These are phyloP conservation scores for Pneumocystis carinii DNA, from an alignment of 1,139 yeast species.

Conservation along the genomic window DNA sequence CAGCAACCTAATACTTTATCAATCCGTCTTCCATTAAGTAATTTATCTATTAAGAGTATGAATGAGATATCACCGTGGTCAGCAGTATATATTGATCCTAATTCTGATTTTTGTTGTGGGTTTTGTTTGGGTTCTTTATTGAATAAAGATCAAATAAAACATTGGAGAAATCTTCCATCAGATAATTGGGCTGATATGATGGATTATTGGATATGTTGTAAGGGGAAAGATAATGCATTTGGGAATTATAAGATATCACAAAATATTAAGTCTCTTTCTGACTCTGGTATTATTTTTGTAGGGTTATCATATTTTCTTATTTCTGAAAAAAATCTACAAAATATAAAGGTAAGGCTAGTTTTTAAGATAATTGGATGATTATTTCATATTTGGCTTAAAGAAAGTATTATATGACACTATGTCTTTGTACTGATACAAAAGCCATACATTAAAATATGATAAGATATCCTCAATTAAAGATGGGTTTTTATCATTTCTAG, in stretches of 20 bases:
- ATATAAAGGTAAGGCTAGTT: slow-evolving; percentile 14
- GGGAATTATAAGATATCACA: slow-evolving; percentile 15
- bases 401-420: slow-evolving; percentile 11
- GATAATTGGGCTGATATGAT: slow-evolving; percentile 89
- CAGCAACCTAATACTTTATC: background rate
- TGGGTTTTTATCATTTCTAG: background rate
- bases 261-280: slow-evolving; percentile 32
- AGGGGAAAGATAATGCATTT: slow-evolving; percentile 25
- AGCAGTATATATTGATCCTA: background rate
- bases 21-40: background rate
- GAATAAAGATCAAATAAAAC: background rate
- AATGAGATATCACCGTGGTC: background rate
- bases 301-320: slow-evolving; percentile 46
- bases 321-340: slow-evolving; percentile 17
- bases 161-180: slow-evolving; percentile 58
- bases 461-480: background rate
- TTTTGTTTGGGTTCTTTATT: background rate
- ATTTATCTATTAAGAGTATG: background rate
- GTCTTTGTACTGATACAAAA: slow-evolving; percentile 14
- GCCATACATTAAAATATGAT: slow-evolving; percentile 13
- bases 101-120: background rate
- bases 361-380: slow-evolving; percentile 2
- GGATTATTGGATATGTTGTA: slow-evolving; percentile 97
- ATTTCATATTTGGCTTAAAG: slow-evolving; percentile 10
- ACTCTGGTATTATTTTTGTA: slow-evolving; percentile 31